Evolutionary conservation across 495 filamentous ascomycete genomes (phyloP).

Genomic region (Entonaema liquescens): DNA sequence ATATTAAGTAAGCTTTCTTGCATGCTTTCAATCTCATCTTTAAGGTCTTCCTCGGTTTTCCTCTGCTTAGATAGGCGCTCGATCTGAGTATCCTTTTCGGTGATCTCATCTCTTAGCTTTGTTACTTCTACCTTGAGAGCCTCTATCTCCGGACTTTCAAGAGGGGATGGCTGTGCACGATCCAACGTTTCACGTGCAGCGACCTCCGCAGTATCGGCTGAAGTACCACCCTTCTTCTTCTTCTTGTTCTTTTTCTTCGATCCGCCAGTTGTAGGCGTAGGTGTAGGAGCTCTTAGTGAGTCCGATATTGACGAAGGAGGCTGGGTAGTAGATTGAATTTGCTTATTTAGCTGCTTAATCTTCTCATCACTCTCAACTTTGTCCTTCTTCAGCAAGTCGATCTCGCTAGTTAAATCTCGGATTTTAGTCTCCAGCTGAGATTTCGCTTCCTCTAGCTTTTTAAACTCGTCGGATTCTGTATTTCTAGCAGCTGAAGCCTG

Average conservation of each 20-base stretch:
- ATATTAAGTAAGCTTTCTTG: slow-evolving; percentile 78
- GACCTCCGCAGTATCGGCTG: slow-evolving; percentile 33
- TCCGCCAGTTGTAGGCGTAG: slow-evolving; percentile 41
- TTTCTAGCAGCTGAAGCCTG: slow-evolving; percentile 40
- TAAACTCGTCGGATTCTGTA: slow-evolving; percentile 51
- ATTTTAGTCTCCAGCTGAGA: slow-evolving; percentile 46
- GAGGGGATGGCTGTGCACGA: slow-evolving; percentile 29
- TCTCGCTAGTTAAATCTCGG: slow-evolving; percentile 44
- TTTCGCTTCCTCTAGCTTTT: slow-evolving; percentile 44
- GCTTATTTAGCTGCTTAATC: slow-evolving; percentile 48
- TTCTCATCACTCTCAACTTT: slow-evolving; percentile 46
- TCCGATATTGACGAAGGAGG: slow-evolving; percentile 17
- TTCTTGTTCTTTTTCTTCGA: slow-evolving; percentile 89
- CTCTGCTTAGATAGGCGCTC: slow-evolving; percentile 70
- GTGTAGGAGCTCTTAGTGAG: slow-evolving; percentile 19
- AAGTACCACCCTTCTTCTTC: slow-evolving; percentile 76
- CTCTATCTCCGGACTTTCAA: slow-evolving; percentile 36
- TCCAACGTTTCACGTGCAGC: slow-evolving; percentile 45
- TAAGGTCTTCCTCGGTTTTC: slow-evolving; percentile 79
- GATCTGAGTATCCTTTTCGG: slow-evolving; percentile 76
- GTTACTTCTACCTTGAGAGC: slow-evolving; percentile 54
- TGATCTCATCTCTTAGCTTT: slow-evolving; percentile 66
- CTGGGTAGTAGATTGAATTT: slow-evolving; percentile 42
- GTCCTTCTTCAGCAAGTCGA: slow-evolving; percentile 49
- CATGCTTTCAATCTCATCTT: slow-evolving; percentile 86